Conservation (phyloP, 768 basidiomycete genomes). For the Cystobasidium onofrii region DNA sequence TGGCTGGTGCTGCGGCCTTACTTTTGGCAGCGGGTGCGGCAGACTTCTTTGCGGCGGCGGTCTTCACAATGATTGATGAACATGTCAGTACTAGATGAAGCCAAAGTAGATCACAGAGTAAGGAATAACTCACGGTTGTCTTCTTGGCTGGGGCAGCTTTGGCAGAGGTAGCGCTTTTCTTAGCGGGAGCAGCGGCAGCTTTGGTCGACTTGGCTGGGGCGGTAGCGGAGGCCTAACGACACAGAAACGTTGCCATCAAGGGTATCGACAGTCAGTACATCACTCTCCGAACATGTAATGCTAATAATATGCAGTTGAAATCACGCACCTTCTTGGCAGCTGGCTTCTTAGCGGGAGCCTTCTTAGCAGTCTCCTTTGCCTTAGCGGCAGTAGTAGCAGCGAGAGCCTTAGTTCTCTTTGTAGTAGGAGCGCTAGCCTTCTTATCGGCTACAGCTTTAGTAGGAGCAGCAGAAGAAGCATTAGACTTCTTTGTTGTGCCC, state of each 20-base stretch:
- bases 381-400: slow-evolving; percentile 16
- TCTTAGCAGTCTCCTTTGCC: slow-evolving; percentile 26
- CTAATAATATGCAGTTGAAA: background rate
- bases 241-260: background rate
- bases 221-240: background rate
- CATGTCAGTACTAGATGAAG: no score
- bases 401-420: slow-evolving; percentile 23
- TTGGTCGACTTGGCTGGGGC: background rate
- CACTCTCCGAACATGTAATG: background rate
- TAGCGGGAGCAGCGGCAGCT: slow-evolving; percentile 18
- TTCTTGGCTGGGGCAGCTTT: slow-evolving; percentile 25
- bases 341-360: slow-evolving; percentile 27
- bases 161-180: slow-evolving; percentile 16
- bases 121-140: slow-evolving; percentile 12
- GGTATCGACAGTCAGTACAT: background rate
- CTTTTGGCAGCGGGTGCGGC: slow-evolving; percentile 3
- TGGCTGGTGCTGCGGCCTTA: background rate
- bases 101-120: no score
- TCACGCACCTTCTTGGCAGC: slow-evolving; percentile 21
- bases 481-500: background rate
- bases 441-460: no score
- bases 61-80: no score
- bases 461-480: background rate
- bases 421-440: background rate
- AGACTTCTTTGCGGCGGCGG: slow-evolving; percentile 16